Evolutionary conservation across 805 yeast species (phyloP), one percentile per base, ranked within the genome.

Genomic region (Allodekkera sacchari): DNA sequence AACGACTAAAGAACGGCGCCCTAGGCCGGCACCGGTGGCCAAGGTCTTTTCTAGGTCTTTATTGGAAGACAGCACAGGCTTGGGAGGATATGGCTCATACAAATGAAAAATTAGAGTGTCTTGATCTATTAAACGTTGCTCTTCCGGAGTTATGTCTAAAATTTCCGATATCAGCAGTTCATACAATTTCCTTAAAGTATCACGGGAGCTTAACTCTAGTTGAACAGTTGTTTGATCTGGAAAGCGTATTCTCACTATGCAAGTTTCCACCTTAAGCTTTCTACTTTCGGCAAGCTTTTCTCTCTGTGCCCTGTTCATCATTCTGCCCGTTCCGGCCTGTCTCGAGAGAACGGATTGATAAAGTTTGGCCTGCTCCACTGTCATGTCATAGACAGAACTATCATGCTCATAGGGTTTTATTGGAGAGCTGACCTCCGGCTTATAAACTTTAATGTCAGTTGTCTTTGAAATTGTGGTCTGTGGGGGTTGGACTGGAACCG

Each of bases 221-320:
- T 77, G 76, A 2, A 77, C 46, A 15, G 57, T 58, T 3, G 65
- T 59, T 33, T 65, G 63, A 48, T 78, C 82, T 1, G 83, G 83
- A 36, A 79, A 69, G 32, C 68, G 61, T 8, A 78, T 44, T 34
- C 84, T 59, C 2, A 77, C 48, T 6, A 58, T 47, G 31, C 73
- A 64, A 29, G 51, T 49, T 10, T 47, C 53, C 24, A 38, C 37
- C 32, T 47, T 55, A 1, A 27, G 28, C 10, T 42, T 45, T 36
- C 36, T 52, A 39, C 43, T 50, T 4, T 39, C 37, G 7, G 47
- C 48, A 14, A 54, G 43, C 28, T 57, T 45, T 24, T 53, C 50
- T 28, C 62, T 63, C 27, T 66, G 60, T 23, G 50, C 35, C 26
- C 34, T 51, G 6, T 51, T 49, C 46, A 52, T 41, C 37, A 54